These are phyloP conservation scores for Rubus idaeus DNA, from an alignment of 306 rosid genomes.

Conservation along the genomic window DNA sequence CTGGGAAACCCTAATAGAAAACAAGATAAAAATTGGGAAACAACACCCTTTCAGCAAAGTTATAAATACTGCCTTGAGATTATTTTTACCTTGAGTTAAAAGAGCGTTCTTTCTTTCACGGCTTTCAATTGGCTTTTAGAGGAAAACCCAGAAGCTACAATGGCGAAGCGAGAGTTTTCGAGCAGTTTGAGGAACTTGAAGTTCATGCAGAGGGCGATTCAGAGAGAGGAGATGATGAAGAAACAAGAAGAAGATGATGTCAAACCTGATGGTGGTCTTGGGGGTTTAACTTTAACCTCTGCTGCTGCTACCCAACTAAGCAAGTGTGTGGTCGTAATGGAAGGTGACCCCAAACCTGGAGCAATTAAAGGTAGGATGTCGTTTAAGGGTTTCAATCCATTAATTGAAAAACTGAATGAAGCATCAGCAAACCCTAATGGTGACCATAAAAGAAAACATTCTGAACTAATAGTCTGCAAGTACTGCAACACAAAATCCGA, in stretches of 20 bases:
- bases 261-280: neutral
- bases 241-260: neutral
- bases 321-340: neutral
- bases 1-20: neutral
- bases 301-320: neutral
- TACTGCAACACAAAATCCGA: neutral
- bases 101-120: neutral
- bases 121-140: neutral
- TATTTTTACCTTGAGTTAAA: too few species aligned
- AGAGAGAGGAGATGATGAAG: neutral
- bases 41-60: neutral
- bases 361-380: slow-evolving; percentile 4
- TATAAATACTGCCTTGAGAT: neutral
- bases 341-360: slow-evolving; percentile 4
- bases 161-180: neutral
- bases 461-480: too few species aligned
- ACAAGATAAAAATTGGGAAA: neutral
- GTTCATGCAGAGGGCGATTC: neutral
- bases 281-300: neutral
- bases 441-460: neutral
- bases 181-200: slow-evolving; percentile 1
- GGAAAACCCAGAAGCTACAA: neutral
- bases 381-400: neutral
- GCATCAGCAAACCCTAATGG: neutral
- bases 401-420: neutral